Base-by-base conservation (phyloP, 352 stramenopile species). In the Pythium chondricola region DNA sequence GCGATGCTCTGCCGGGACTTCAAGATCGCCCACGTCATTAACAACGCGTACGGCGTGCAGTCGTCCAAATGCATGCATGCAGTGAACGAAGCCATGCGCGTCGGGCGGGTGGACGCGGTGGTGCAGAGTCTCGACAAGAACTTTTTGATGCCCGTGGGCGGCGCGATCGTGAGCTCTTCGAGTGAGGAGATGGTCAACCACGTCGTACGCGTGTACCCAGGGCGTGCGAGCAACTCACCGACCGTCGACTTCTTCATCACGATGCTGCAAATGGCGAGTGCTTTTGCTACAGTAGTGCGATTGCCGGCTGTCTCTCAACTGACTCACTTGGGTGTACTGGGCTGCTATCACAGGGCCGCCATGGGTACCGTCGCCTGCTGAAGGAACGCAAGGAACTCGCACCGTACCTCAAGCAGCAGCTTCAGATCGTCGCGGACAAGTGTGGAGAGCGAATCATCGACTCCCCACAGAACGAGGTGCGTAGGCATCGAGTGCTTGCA, bases 71-170 rank as follows among this genome's bases (percentile, higher is more conserved):
- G 91, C 40, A 85, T 85, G 63, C 94, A 98, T 62, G 63, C 95
- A 16, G 73, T 98, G 25, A 96, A 97, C 64, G 59, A 93, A 17
- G 78, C 78, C 29, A 84, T 95, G 66, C 83, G 85, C 14, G 68
- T 90, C 22, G 95, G 93, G 5, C 78, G 93, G 31, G 96, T 99
- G 6, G 96, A 99, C 73, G 88, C 90, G 7, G 83, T 99, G 36
- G 91, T 99, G 24, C 97, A 98, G 61, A 98, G 86, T 55, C 98
- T 97, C 2, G 97, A 99, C 76, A 99, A 99, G 65, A 99, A 99
- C 67, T 99, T 99, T 65, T 67, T 99, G 45, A 91, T 99, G 35
- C 96, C 96, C 2, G 96, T 99, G 0, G 96, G 93, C 22, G 91
- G 88, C 18, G 71, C 84, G n/a, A 86, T 97, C 61, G 74, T 96